Evolutionary conservation across 2,329 filamentous ascomycete species (phyloP).

Genomic region (Neonectria punicea): DNA sequence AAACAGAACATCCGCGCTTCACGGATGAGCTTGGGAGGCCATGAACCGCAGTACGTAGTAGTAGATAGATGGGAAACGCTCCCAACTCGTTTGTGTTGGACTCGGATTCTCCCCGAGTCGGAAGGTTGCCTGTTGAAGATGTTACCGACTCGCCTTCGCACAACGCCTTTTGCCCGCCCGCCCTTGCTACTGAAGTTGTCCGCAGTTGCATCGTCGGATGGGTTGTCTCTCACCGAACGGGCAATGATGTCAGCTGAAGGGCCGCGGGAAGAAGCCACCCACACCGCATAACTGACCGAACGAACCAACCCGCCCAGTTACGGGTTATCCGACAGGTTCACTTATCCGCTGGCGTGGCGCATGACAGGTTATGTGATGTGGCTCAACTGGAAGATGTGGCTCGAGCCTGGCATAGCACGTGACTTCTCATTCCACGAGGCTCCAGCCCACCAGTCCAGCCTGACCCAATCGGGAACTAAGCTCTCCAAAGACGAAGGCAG

Average conservation of each 20-base stretch:
- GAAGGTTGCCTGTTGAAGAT: neutral
- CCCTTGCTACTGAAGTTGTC: neutral
- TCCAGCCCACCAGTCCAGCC: slow-evolving; percentile 18
- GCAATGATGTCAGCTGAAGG: slow-evolving; percentile 28
- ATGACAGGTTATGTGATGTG: neutral
- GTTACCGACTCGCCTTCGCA: neutral
- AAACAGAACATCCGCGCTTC: slow-evolving; percentile 21
- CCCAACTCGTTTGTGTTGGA: neutral
- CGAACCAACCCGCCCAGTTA: neutral
- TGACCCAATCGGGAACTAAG: slow-evolving; percentile 45
- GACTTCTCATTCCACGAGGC: slow-evolving; percentile 18
- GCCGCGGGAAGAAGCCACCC: slow-evolving; percentile 14
- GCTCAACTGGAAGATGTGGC: slow-evolving; percentile 25
- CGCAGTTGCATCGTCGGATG: neutral
- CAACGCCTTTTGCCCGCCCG: neutral
- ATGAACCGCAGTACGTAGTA: neutral
- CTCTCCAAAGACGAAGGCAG: slow-evolving; percentile 44
- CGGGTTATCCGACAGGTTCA: neutral
- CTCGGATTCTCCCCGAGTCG: neutral
- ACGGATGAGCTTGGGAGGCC: neutral
- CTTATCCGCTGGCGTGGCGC: neutral
- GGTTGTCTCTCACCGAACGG: neutral
- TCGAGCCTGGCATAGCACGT: slow-evolving; percentile 9
- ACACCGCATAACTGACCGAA: neutral
- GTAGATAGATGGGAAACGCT: neutral